Percentiles rank a stretch among this genome's conserved stretches.
Conservation (phyloP, 208 protist species). For the Leptomonas seymouri region DNA sequence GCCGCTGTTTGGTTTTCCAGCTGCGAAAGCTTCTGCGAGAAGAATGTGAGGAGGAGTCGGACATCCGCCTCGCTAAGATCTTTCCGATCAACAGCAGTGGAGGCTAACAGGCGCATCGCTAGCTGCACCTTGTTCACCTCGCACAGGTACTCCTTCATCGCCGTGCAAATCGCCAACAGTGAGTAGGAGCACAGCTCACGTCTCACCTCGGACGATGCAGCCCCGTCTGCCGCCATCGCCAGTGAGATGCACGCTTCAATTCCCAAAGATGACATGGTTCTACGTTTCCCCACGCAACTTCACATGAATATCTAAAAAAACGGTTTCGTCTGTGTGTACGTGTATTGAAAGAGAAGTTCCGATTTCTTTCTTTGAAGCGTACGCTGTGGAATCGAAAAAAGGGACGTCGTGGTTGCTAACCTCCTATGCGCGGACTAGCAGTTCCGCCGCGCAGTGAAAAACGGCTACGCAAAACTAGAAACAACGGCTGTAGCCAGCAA, state of each 20-base stretch:
- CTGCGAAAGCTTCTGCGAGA: conserved; percentile 49
- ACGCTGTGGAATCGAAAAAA: no score
- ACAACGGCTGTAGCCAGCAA: no score
- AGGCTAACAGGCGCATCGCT: conserved; percentile 52
- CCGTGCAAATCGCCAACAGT: conserved; percentile 50
- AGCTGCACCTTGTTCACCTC: conserved; percentile 39
- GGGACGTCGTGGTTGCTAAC: no score
- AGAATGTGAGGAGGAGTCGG: conserved; percentile 55
- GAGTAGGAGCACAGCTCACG: conserved; percentile 40
- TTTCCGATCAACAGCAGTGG: conserved; percentile 33
- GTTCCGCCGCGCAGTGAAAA: no score
- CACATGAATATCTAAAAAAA: no score
- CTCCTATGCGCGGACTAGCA: no score
- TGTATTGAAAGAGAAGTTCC: no score
- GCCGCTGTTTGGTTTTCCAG: conserved; percentile 36
- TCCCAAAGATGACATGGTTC: conserved; percentile 4
- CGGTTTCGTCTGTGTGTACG: no score
- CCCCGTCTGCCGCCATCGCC: conserved; percentile 35
- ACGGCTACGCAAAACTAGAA: no score
- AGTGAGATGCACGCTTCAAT: conserved; percentile 30
- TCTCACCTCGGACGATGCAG: conserved; percentile 32
- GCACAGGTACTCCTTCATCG: conserved; percentile 45
- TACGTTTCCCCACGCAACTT: background rate
- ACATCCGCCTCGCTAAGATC: conserved; percentile 39
- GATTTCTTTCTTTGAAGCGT: no score